Percentiles rank a stretch among this genome's conserved stretches.
Evolutionary conservation across 2,329 filamentous ascomycete genomes (phyloP).

Genomic region (Chalaropsis thielavioides): DNA sequence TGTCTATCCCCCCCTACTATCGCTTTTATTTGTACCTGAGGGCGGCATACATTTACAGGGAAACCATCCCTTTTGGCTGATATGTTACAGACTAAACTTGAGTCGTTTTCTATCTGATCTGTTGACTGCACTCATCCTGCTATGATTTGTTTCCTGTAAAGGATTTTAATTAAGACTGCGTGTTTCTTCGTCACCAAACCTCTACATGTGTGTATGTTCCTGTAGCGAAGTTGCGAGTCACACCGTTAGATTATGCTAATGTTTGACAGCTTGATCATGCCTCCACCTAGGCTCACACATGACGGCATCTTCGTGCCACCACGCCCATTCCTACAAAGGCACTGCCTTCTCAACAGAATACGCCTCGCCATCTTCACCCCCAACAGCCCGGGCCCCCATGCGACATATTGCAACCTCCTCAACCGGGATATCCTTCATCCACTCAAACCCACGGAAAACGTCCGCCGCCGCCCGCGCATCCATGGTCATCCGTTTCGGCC

Average conservation of each 20-base stretch:
- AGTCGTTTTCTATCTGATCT: not conserved
- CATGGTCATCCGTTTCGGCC: slow-evolving; percentile 31
- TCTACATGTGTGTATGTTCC: not conserved
- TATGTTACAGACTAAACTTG: not conserved
- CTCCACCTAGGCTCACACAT: not conserved
- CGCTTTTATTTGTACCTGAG: too few species aligned
- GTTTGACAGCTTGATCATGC: not conserved
- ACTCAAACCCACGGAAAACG: slow-evolving; percentile 49
- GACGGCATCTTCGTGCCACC: not conserved
- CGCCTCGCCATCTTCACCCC: slow-evolving; percentile 37
- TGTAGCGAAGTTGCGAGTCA: not conserved
- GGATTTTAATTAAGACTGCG: not conserved
- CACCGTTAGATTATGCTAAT: not conserved
- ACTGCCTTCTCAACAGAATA: slow-evolving; percentile 42
- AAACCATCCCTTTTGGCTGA: too few species aligned
- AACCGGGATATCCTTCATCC: slow-evolving; percentile 54
- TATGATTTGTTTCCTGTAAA: not conserved
- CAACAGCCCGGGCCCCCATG: slow-evolving; percentile 65
- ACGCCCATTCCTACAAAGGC: slow-evolving; percentile 23
- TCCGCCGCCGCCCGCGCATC: slow-evolving; percentile 44
- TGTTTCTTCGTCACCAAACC: not conserved
- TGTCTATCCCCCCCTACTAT: too few species aligned
- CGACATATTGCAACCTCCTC: slow-evolving; percentile 63
- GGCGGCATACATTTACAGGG: too few species aligned
- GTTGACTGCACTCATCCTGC: not conserved